phyloP scores from a whole-genome alignment of 768 basidiomycete genomes.

The Astraeus odoratus region DNA sequence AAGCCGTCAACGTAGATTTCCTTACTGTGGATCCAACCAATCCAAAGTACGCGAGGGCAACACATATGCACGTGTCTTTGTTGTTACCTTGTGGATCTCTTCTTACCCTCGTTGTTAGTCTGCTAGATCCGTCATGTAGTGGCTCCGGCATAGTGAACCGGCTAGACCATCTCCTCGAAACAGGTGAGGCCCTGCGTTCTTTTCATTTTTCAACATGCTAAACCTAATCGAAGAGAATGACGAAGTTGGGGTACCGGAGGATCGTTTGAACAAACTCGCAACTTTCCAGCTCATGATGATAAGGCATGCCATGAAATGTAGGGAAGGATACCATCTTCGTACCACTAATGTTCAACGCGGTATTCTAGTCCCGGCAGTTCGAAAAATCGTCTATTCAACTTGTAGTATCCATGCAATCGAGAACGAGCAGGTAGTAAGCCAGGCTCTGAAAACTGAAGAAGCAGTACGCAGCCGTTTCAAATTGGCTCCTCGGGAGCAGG shows the following conservation, averaged over 20 bases:
- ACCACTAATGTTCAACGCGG: not conserved
- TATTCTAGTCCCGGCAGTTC: conserved; percentile 60
- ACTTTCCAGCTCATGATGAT: conserved; percentile 89
- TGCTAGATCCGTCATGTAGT: conserved; percentile 95
- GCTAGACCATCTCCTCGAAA: conserved; percentile 74
- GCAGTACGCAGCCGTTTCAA: conserved; percentile 52
- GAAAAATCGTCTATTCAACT: conserved; percentile 93
- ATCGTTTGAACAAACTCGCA: conserved; percentile 77
- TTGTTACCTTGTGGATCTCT: conserved; percentile 1
- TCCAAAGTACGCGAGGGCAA: conserved; percentile 53
- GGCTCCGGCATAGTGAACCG: conserved; percentile 91
- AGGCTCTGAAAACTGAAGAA: conserved; percentile 66
- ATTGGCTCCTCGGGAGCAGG: conserved; percentile 59
- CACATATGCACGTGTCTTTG: conserved; percentile 69
- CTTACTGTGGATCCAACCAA: conserved; percentile 67
- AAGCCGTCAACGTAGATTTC: conserved; percentile 76
- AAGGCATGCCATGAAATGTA: conserved; percentile 93
- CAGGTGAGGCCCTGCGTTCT: conserved; percentile 55
- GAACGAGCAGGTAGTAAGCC: conserved; percentile 85
- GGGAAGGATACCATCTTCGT: conserved; percentile 15
- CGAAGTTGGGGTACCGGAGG: conserved; percentile 49
- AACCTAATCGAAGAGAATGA: conserved; percentile 40
- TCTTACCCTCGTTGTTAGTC: conserved; percentile 33
- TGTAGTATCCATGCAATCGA: conserved; percentile 89
- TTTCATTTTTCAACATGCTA: conserved; percentile 2